Conservation (phyloP, 306 rosid genomes). For the Vigna reflexopilosa region DNA sequence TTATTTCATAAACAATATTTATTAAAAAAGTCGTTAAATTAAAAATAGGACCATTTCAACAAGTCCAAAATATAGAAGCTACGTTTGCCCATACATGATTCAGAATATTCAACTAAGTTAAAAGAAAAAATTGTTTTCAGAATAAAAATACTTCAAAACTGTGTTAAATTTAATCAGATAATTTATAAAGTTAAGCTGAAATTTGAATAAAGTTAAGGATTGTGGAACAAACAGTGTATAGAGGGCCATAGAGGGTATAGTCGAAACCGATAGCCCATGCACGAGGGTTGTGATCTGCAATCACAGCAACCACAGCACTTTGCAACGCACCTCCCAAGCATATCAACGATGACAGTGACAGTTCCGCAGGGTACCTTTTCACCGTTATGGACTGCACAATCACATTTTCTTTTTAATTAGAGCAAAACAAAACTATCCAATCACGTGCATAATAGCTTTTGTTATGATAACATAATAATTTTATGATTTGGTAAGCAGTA, state of each 20-base stretch:
- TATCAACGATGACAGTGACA: slow-evolving; percentile 69
- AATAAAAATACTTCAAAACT: no score
- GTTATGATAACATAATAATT: no score
- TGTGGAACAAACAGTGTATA: slow-evolving; percentile 59
- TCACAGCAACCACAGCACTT: slow-evolving; percentile 58
- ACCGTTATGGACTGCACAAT: slow-evolving; percentile 64
- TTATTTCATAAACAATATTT: neutral
- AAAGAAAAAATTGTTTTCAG: no score
- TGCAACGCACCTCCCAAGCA: slow-evolving; percentile 67
- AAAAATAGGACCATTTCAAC: no score
- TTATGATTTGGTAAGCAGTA: no score
- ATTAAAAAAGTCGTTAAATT: neutral
- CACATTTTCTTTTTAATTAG: neutral
- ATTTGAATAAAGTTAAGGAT: neutral
- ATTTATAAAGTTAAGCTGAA: neutral
- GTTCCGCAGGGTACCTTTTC: slow-evolving; percentile 67
- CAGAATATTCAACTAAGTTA: no score
- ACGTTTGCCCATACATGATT: no score
- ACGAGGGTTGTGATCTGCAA: slow-evolving; percentile 50
- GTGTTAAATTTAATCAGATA: no score
- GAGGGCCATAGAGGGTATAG: slow-evolving; percentile 64
- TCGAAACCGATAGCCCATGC: slow-evolving; percentile 72
- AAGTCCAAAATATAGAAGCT: no score
- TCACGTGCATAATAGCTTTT: neutral
- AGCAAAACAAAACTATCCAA: neutral